Base-by-base conservation (phyloP, 139 green algal genomes). In the Eudorina sp. region DNA sequence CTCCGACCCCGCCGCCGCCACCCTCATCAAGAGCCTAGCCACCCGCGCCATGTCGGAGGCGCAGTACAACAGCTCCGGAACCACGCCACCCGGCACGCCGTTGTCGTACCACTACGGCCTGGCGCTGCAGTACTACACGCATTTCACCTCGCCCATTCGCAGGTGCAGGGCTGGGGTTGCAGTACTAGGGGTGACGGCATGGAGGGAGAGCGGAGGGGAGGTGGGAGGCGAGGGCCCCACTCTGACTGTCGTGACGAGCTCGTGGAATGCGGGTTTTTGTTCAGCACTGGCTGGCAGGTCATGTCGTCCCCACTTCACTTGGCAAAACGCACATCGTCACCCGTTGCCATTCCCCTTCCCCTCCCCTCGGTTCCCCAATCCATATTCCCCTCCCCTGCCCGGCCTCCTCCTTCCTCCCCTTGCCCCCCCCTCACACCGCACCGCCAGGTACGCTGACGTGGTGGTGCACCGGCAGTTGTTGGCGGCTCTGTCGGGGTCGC, bases 61-160 rank as follows among this genome's bases (percentile, higher is more conserved):
- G 31, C 86, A 96, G 90, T 96, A 96, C 86, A 91, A 92, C 83
- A 88, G 80, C 66, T 91, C 92, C 85, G 95, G 94, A 77, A 88
- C 18, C 36, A 51, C 53, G 40, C 74, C 88, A 1, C 76, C 89
- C 41, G 85, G 76, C 58, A 90, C 86, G 1, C 18, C 69, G 14
- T 83, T 88, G 9, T 89, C 91, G 36, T 86, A 90, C 46, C 95
- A 97, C 86, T 97, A 95, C 88, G 95, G 94, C 8, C 89, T 97
- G 45, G 95, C 95, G 21, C 72, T 97, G 55, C 40, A 88, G 23
- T 90, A 93, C 82, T 98, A 97, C 92, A 97, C 96, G 25, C 96
- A 98, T 90, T 98, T 97, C 90, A 97, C 96, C 3, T 96, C 92
- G 4, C 95, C 96, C 68, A 97, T 98, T 81, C 83, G 94, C 11